Evolutionary conservation across 2,329 filamentous ascomycete species (phyloP).

Genomic region (Fragosphaeria purpurea): DNA sequence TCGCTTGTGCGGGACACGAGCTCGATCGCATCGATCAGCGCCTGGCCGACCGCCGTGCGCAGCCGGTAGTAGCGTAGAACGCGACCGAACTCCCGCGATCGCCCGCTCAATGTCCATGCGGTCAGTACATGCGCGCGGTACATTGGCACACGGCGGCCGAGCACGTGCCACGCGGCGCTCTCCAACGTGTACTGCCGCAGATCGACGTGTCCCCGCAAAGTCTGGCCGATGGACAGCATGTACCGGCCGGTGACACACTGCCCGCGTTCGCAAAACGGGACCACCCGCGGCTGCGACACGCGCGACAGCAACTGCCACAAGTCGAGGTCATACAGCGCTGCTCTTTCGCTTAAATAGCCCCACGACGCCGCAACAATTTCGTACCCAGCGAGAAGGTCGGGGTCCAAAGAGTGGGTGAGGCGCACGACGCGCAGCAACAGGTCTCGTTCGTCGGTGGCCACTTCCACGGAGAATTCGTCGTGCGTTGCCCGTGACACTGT

Average conservation of each 20-base stretch:
- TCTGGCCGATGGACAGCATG: slow-evolving; percentile 94
- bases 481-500: slow-evolving; percentile 51
- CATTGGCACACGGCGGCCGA: slow-evolving; percentile 81
- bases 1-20: slow-evolving; percentile 83
- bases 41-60: slow-evolving; percentile 71
- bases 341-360: slow-evolving; percentile 91
- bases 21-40: slow-evolving; percentile 85
- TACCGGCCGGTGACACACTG: slow-evolving; percentile 88
- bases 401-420: slow-evolving; percentile 74
- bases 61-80: slow-evolving; percentile 68
- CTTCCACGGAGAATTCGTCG: slow-evolving; percentile 51
- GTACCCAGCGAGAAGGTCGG: slow-evolving; percentile 88
- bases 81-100: slow-evolving; percentile 59
- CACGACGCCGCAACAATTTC: slow-evolving; percentile 90
- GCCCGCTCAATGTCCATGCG: slow-evolving; percentile 65
- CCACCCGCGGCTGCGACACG: slow-evolving; percentile 33
- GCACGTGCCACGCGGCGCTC: slow-evolving; percentile 83
- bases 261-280: slow-evolving; percentile 38
- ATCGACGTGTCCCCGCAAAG: slow-evolving; percentile 88
- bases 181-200: slow-evolving; percentile 93
- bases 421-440: slow-evolving; percentile 78
- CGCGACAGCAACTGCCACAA: slow-evolving; percentile 86
- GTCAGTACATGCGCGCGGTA: slow-evolving; percentile 74
- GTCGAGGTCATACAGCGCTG: slow-evolving; percentile 76
- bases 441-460: slow-evolving; percentile 77